Conservation (phyloP, 2,329 filamentous ascomycete genomes). For the Aspergillus piperis region DNA sequence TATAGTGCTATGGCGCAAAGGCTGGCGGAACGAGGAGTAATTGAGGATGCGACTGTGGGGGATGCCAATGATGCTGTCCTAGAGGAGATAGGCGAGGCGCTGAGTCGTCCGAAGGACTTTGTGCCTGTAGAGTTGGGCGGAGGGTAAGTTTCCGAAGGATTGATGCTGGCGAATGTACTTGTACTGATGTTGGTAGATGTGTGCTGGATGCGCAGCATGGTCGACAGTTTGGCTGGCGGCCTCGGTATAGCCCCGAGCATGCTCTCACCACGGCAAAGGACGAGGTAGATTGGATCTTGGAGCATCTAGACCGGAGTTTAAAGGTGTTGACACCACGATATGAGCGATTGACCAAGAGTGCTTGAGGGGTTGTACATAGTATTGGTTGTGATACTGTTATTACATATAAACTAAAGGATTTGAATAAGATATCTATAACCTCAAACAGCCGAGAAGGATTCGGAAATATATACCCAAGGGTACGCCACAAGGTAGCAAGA, state of each 20-base stretch:
- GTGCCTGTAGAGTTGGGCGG: conserved; percentile 49
- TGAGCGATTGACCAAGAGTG: no score
- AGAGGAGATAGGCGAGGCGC: conserved; percentile 45
- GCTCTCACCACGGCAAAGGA: neutral
- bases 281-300: neutral
- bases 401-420: no score
- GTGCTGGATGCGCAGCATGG: neutral
- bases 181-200: neutral
- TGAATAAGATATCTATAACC: no score
- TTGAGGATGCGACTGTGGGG: conserved; percentile 42
- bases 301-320: neutral
- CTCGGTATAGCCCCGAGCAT: neutral
- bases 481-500: no score
- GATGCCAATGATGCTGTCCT: conserved; percentile 40
- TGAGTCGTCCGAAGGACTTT: conserved; percentile 37
- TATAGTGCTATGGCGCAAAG: conserved; percentile 50
- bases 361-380: no score
- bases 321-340: no score
- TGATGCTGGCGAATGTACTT: no score
- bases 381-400: no score
- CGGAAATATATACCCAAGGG: no score
- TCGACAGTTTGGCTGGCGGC: neutral
- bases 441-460: no score
- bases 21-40: conserved; percentile 42
- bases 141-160: conserved; percentile 33